Evolutionary conservation across 2,329 filamentous ascomycete species (phyloP), one percentile per base, ranked within the genome.

Genomic region (Fusarium nurragi): DNA sequence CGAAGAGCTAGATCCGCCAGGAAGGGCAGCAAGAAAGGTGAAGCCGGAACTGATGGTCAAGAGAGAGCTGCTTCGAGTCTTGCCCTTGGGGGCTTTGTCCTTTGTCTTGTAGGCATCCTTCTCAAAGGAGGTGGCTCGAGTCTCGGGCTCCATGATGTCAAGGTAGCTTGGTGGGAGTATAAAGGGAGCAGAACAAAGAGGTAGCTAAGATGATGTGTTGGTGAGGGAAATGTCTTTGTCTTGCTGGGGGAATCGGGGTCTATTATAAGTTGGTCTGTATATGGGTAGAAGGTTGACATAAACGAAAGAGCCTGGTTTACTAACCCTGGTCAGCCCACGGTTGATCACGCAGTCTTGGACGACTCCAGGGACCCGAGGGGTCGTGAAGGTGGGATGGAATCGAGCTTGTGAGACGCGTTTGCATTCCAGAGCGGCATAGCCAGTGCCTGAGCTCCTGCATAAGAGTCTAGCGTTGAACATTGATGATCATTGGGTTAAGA

Each of bases 41-140:
- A 72, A 71, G 62, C 70, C 70, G 10, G 70, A 72, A 25, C 68
- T 72, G 50, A 72, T 70, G 57, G 70, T 72, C 28, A 71, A 56
- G 41, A 72, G 60, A 18, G 70, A 72, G 34, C 65, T 60, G 47
- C 70, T 72, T 56, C 70, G 50, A 39, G 40, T 60, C 54, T 72
- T 72, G 47, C 52, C 46, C 54, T 70, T 72, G 19, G 55, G 50
- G 22, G 46, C 41, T 45, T 60, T 59, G 32, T 72, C 65, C 59
- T 70, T 72, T 60, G 70, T 68, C 62, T 70, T 71, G 47, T 51
- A 54, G 34, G 65, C 44, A 41, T 68, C 62, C 55, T 72, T 72
- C 38, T 70, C 68, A 69, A 72, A 70, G 65, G 70, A 67, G 30
- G 65, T 70, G 60, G 68, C 51, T 60, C 54, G 47, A 44, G 64